These are phyloP conservation scores for Suillus bovinus DNA, from an alignment of 768 basidiomycete species.

Conservation along the genomic window DNA sequence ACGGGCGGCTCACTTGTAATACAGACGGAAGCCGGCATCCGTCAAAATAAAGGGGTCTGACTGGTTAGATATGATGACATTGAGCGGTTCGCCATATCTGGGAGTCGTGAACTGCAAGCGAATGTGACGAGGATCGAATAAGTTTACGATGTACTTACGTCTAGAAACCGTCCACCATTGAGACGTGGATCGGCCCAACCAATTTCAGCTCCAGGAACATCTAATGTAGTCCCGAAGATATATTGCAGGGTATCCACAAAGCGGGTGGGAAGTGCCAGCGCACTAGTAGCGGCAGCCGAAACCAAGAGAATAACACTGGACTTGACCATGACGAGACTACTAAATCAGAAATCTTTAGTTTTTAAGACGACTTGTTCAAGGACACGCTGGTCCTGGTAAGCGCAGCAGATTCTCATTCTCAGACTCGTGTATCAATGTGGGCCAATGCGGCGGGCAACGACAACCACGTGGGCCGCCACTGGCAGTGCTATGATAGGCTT, in stretches of 20 bases:
- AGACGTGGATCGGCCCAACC: slow-evolving; percentile 70
- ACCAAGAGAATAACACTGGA: not conserved
- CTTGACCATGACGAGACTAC: slow-evolving; percentile 2
- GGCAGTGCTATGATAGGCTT: not conserved
- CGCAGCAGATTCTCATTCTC: not conserved
- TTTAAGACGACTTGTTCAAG: not conserved
- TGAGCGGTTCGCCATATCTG: slow-evolving; percentile 76
- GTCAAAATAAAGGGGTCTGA: slow-evolving; percentile 84
- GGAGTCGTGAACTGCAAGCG: slow-evolving; percentile 60
- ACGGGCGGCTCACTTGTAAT: slow-evolving; percentile 54
- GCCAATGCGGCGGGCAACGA: not conserved
- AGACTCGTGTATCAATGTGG: not conserved
- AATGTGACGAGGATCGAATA: not conserved
- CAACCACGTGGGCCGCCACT: slow-evolving; percentile 2
- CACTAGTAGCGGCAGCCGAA: not conserved
- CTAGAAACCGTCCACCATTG: slow-evolving; percentile 72
- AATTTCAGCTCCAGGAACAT: slow-evolving; percentile 23
- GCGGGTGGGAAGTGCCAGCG: slow-evolving; percentile 1
- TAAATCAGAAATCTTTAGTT: not conserved
- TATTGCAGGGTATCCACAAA: slow-evolving; percentile 1
- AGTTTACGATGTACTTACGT: slow-evolving; percentile 48
- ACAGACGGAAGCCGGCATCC: slow-evolving; percentile 65
- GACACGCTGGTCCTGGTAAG: slow-evolving; percentile 1
- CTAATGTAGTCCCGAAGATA: slow-evolving; percentile 1
- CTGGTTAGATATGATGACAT: slow-evolving; percentile 75